A percentile compares a stretch with the other conserved stretches of the same genome.
phyloP scores from a whole-genome alignment of 1,284 basidiomycete species.

The Pascua sp. region DNA sequence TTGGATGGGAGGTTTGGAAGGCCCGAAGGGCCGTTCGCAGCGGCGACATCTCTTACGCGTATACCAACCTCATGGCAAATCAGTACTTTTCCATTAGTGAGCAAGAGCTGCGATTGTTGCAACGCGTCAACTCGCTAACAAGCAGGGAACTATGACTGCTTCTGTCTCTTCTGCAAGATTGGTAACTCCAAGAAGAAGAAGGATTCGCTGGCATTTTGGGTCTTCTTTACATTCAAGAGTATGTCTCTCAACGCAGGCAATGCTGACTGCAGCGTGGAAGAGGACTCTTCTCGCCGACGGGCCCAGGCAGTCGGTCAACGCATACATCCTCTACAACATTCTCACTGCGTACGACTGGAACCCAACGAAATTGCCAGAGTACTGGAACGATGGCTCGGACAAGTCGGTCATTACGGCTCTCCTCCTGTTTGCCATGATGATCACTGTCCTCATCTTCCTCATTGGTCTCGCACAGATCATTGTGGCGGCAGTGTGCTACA shows the following conservation, averaged over 20 bases:
- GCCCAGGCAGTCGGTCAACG: constrained; percentile 97
- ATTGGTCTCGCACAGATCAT: constrained; percentile 78
- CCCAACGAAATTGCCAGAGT: constrained; percentile 20
- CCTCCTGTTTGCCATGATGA: constrained; percentile 81
- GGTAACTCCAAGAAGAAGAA: constrained; percentile 91
- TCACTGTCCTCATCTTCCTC: constrained; percentile 83
- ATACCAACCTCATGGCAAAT: constrained; percentile 96
- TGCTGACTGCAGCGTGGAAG: constrained; percentile 74
- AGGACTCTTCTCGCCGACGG: constrained; percentile 87
- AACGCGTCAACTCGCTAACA: too few species aligned
- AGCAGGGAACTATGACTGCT: constrained; percentile 80
- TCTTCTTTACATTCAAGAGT: constrained; percentile 99
- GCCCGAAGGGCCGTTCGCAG: constrained; percentile 88
- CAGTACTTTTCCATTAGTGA: constrained; percentile 82
- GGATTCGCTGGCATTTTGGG: constrained; percentile 97
- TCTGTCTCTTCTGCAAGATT: constrained; percentile 97
- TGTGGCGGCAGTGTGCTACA: constrained; percentile 79
- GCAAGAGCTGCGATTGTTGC: too few species aligned
- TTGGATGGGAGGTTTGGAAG: constrained; percentile 89
- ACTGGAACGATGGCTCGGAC: constrained; percentile 9
- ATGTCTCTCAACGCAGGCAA: constrained; percentile 30
- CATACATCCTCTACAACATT: constrained; percentile 85
- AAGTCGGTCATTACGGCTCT: constrained; percentile 58
- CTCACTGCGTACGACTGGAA: constrained; percentile 59
- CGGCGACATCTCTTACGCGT: constrained; percentile 93